phyloP scores from a whole-genome alignment of 306 rosid genomes.

The Pyrus pyrifolia region DNA sequence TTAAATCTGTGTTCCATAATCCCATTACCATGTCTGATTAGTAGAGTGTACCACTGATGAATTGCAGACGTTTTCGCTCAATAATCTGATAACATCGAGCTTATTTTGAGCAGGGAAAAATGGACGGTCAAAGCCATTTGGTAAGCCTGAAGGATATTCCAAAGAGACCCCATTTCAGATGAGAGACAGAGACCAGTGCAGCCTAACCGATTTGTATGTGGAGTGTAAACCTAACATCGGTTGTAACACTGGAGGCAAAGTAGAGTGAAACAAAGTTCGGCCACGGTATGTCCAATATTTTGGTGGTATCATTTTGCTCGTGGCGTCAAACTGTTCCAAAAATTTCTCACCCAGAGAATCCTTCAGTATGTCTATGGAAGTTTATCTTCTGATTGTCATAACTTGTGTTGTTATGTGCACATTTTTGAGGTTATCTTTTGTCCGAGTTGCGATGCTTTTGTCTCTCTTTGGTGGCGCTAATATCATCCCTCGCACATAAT shows the following conservation, averaged over 20 bases:
- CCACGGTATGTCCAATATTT: background rate
- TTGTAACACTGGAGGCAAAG: background rate
- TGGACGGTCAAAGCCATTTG: background rate
- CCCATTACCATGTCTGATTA: background rate
- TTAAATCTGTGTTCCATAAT: background rate
- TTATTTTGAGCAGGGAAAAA: constrained; percentile 35
- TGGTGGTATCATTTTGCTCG: constrained; percentile 4
- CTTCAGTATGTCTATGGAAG: background rate
- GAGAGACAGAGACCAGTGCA: constrained; percentile 6
- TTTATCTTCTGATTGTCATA: background rate
- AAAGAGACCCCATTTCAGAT: constrained; percentile 33
- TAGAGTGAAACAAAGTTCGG: background rate
- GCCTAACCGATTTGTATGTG: background rate
- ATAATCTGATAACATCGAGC: background rate
- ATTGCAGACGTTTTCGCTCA: background rate
- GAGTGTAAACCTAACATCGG: constrained; percentile 2
- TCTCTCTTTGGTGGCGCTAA: background rate
- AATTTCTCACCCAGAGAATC: constrained; percentile 5
- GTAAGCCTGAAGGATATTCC: constrained; percentile 10
- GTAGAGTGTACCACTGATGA: background rate
- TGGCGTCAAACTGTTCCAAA: background rate
- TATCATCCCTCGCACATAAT: too few species aligned
- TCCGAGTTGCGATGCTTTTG: background rate
- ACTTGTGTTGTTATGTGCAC: background rate
- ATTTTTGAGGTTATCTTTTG: background rate